Conservation (phyloP, 2,329 filamentous ascomycete genomes). For the Alternaria metachromatica region DNA sequence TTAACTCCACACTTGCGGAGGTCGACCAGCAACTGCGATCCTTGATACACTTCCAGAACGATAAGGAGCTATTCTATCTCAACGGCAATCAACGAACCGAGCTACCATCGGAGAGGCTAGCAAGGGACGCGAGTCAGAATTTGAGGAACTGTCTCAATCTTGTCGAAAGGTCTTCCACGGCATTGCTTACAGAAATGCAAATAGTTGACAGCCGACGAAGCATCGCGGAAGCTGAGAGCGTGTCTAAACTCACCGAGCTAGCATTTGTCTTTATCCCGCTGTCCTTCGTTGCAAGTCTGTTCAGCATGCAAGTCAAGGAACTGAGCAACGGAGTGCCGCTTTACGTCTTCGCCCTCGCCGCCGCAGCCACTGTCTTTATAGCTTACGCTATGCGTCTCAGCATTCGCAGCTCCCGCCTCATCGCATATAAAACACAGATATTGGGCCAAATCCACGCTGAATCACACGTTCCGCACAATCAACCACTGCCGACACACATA, state of each 20-base stretch:
- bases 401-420: neutral
- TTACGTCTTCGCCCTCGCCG: constrained; percentile 7
- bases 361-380: neutral
- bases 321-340: constrained; percentile 22
- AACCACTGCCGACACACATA: neutral
- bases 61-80: neutral
- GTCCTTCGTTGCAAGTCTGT: constrained; percentile 35
- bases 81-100: neutral
- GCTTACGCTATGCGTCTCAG: neutral
- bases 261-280: constrained; percentile 44
- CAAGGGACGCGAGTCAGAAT: neutral
- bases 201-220: constrained; percentile 35
- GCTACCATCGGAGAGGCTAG: neutral
- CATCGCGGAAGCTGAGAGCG: constrained; percentile 39
- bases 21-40: neutral
- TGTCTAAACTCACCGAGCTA: constrained; percentile 41
- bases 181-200: constrained; percentile 48
- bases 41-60: neutral
- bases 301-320: constrained; percentile 39
- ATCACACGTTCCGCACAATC: neutral
- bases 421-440: neutral
- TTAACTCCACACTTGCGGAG: neutral
- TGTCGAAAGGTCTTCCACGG: constrained; percentile 10
- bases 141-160: neutral
- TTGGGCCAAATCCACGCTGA: neutral